Percentiles rank a stretch among this genome's conserved stretches.
These are phyloP conservation scores for Selaginella tamariscina DNA, from an alignment of 75 land plant species.

Conservation along the genomic window DNA sequence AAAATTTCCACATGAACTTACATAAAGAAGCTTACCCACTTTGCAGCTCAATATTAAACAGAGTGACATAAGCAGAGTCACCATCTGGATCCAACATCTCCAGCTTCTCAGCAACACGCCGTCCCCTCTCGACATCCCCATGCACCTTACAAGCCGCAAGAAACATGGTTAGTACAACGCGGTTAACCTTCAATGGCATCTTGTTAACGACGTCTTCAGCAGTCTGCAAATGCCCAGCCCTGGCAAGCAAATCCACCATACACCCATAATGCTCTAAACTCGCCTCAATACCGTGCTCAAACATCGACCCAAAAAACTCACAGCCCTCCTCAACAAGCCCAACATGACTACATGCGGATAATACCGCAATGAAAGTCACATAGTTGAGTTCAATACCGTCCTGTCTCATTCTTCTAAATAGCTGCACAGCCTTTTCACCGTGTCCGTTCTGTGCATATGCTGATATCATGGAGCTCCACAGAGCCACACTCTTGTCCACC, in stretches of 20 bases:
- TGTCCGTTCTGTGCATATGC: slow-evolving; percentile 6
- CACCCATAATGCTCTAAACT: slow-evolving; percentile 29
- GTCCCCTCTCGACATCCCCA: slow-evolving; percentile 20
- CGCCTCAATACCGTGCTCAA: slow-evolving; percentile 15
- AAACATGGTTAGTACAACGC: slow-evolving; percentile 22
- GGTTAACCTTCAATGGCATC: slow-evolving; percentile 21
- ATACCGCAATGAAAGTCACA: slow-evolving; percentile 22
- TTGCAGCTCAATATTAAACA: slow-evolving; percentile 19
- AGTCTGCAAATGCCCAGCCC: slow-evolving; percentile 18
- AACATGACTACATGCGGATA: slow-evolving; percentile 21
- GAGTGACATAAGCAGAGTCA: slow-evolving; percentile 17
- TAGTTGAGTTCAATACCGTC: slow-evolving; percentile 24
- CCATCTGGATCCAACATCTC: slow-evolving; percentile 12
- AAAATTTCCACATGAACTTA: no score
- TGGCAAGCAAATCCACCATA: slow-evolving; percentile 27
- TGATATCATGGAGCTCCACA: slow-evolving; percentile 15
- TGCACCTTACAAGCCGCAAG: slow-evolving; percentile 16
- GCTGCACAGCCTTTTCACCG: slow-evolving; percentile 12
- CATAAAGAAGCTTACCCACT: no score
- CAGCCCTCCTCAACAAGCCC: slow-evolving; percentile 17
- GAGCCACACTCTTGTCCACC: not conserved
- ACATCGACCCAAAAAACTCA: slow-evolving; percentile 17
- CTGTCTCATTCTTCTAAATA: slow-evolving; percentile 1
- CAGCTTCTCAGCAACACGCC: slow-evolving; percentile 21
- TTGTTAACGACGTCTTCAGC: slow-evolving; percentile 19